Evolutionary conservation across 371 early-diverging fungal species (phyloP).

Genomic region (Mucor circinelloides): DNA sequence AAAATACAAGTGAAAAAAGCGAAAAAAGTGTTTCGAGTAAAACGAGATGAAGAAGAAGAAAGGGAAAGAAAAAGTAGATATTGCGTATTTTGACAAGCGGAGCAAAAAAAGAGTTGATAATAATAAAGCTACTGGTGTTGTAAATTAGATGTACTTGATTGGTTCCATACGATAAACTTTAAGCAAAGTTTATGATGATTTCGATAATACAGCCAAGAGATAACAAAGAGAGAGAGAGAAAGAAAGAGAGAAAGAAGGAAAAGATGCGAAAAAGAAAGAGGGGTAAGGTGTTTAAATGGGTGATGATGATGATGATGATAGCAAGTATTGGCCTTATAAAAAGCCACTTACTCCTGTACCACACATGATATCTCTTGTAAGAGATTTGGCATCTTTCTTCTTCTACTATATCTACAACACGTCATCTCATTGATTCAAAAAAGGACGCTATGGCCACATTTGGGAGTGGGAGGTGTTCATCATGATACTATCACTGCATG

Average conservation of each 20-base stretch:
- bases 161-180: constrained; percentile 3
- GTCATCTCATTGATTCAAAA: constrained; percentile 5
- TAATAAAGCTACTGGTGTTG: background rate
- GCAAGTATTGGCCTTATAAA: background rate
- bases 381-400: background rate
- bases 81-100: constrained; percentile 21
- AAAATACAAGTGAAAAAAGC: background rate
- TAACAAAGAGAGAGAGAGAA: background rate
- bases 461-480: background rate
- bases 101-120: background rate
- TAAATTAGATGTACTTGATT: constrained; percentile 5
- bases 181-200: background rate
- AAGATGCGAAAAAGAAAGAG: background rate
- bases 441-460: constrained; percentile 18
- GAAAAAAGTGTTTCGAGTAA: background rate
- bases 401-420: background rate
- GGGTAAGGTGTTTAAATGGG: background rate
- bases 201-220: background rate
- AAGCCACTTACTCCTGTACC: constrained; percentile 11
- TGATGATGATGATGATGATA: background rate
- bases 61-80: background rate
- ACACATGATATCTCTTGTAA: constrained; percentile 6
- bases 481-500: background rate
- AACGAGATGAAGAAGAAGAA: background rate
- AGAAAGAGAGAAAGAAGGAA: background rate